Evolutionary conservation across 805 yeast genomes (phyloP), one percentile per base, ranked within the genome.

Genomic region (Yamadazyma takamatsuzukensis): DNA sequence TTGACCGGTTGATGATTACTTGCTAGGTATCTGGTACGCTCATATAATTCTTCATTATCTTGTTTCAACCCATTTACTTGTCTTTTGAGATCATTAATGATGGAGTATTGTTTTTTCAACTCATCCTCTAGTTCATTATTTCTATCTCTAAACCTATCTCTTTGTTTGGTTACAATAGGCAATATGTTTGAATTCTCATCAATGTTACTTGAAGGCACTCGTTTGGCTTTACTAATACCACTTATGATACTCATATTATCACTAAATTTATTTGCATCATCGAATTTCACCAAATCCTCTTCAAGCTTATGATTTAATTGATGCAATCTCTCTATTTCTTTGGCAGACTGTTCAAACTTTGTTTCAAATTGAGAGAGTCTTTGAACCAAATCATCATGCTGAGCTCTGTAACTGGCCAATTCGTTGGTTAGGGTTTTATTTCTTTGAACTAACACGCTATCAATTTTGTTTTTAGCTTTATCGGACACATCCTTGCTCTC

Each of bases 101-200:
- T 66, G 14, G 61, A 53, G 32, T 67, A 67, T 41, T 74, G 77
- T 43, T 74, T 75, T 53, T 83, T 78, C 23, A 80, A 49, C 47
- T 87, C 95, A 35, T 83, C 83, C 54, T 90, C 97, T 34, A 93
- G 69, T 52, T 86, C 96, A 36, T 74, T 75, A 49, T 83, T 86
- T 34, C 87, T 72, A n/a, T 76, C 72, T 48, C 94, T 78, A 67
- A 89, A 88, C 41, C 98, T 68, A 56, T 90, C 98, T 54, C 98
- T 78, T 62, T 90, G 98, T 51, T 90, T 89, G 10, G 96, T 88
- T 18, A 93, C 77, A 33, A 90, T 87, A 1, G 95, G 94, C 31
- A 90, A 58, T 18, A 89, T 76, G 9, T 67, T 50, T 32, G 73
- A 76, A 25, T 51, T 58, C 8, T 41, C 43, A 7, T 45, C 44